A percentile compares a stretch with the other conserved stretches of the same genome.
phyloP scores from a whole-genome alignment of 129 eudicot species.

The Deinandra increscens region DNA sequence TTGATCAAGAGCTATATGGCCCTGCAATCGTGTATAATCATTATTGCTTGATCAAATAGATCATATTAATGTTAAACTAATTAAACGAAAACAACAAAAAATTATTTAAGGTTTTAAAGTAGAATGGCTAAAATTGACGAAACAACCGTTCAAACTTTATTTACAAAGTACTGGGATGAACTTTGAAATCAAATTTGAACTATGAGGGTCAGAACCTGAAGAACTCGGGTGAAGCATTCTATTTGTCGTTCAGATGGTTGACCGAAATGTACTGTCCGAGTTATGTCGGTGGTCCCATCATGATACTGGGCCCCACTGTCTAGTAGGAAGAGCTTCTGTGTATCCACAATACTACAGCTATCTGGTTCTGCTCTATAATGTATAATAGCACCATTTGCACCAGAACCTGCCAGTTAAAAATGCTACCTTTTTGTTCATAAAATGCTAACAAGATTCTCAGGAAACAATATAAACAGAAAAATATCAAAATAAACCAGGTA shows the following conservation, averaged over 20 bases:
- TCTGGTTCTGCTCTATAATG: slow-evolving; percentile 91
- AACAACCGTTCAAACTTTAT: not conserved
- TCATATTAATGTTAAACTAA: not conserved
- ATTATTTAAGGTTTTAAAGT: not conserved
- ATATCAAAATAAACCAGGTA: not conserved
- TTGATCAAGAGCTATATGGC: slow-evolving; percentile 97
- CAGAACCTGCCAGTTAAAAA: slow-evolving; percentile 59
- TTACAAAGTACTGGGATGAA: not conserved
- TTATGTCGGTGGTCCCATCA: slow-evolving; percentile 96
- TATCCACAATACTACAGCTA: slow-evolving; percentile 74
- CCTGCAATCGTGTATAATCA: slow-evolving; percentile 46
- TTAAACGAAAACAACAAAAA: not conserved
- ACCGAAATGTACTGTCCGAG: slow-evolving; percentile 93
- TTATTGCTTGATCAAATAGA: not conserved
- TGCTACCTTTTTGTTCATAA: not conserved
- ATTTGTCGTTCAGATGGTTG: slow-evolving; percentile 81
- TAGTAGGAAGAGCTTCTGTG: slow-evolving; percentile 67
- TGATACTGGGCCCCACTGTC: slow-evolving; percentile 97
- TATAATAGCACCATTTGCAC: slow-evolving; percentile 97
- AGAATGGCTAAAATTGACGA: not conserved
- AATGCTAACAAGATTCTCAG: not conserved
- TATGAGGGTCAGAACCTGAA: slow-evolving; percentile 54
- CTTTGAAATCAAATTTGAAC: not conserved
- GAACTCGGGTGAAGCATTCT: slow-evolving; percentile 93
- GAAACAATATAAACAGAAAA: slow-evolving; percentile 3